Evolutionary conservation across 2,329 filamentous ascomycete genomes (phyloP), one percentile per base, ranked within the genome.

Genomic region (Talaromyces verruculosus): DNA sequence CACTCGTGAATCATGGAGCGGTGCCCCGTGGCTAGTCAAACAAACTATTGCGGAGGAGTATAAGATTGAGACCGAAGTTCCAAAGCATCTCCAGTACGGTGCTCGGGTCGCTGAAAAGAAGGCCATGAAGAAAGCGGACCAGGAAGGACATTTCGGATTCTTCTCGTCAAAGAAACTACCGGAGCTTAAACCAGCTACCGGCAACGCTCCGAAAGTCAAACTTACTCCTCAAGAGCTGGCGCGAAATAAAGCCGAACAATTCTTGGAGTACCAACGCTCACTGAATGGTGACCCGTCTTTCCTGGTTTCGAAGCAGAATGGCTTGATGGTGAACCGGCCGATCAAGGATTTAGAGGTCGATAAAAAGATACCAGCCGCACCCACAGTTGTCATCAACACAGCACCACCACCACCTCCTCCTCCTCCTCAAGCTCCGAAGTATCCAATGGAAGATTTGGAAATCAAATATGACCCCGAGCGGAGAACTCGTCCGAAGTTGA

Each of bases 21-120:
- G 94, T n/a, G 95, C 95, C 0, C 94, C 95, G 0, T 99, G 95
- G 95, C 82, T 96, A 64, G 94, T 98, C 19, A 97, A 96, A 79
- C 86, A 90, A 41, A 89, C 92, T 63, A 88, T 96, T 67, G 95
- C 95, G 0, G 87, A 88, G 55, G 85, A 89, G 68, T 97, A 95
- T 77, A 89, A 92, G 68, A 95, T 99, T 68, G 89, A 92, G 68
- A 93, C 88, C n/a, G 88, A 92, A 63, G 88, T 98, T 13, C 95
- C 95, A 6, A 85, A 88, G 61, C 90, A 96, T 73, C 83, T 97
- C 17, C 89, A 89, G 63, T 89, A 96, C 75, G 92, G 94, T 69
- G 91, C 87, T 69, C 93, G 92, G 76, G 82, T 91, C 13, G 86
- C 89, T 39, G 90, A 93, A 76, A 87, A 91, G 70, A 94, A 92